Percentiles rank a stretch among this genome's conserved stretches.
These are phyloP conservation scores for Lepiota venenata DNA, from an alignment of 768 basidiomycete genomes.

Conservation along the genomic window DNA sequence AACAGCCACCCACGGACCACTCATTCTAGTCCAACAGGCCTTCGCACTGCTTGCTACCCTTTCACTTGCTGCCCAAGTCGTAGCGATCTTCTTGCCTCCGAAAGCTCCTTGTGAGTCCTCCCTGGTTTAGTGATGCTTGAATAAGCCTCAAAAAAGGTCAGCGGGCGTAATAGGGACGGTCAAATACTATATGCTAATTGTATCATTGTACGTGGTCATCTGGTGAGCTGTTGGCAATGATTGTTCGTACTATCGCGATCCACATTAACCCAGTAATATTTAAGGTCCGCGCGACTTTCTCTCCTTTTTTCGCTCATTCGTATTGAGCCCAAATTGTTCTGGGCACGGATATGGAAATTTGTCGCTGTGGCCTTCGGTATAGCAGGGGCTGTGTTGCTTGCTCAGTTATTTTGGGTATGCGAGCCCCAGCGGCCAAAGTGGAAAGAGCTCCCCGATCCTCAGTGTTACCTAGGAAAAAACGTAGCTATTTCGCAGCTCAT, in stretches of 20 bases:
- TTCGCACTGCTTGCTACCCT: conserved; percentile 28
- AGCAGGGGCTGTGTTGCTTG: conserved; percentile 31
- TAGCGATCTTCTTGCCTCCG: conserved; percentile 23
- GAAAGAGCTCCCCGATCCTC: conserved; percentile 9
- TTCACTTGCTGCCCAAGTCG: conserved; percentile 21
- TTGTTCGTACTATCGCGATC: background rate
- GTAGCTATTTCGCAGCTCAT: conserved; percentile 14
- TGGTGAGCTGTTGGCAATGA: conserved; percentile 31
- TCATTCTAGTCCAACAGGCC: conserved; percentile 14
- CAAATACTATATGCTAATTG: conserved; percentile 32
- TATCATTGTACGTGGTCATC: conserved; percentile 34
- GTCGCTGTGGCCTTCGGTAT: conserved; percentile 28
- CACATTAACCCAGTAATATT: background rate
- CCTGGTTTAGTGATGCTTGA: background rate
- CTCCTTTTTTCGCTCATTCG: conserved; percentile 54
- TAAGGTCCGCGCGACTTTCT: conserved; percentile 44
- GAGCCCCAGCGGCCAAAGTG: conserved; percentile 20
- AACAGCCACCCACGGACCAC: background rate
- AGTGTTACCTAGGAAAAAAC: conserved; percentile 11
- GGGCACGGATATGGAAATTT: conserved; percentile 8
- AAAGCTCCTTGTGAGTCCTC: conserved; percentile 11
- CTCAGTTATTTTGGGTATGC: conserved; percentile 45
- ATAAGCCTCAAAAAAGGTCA: conserved; percentile 2
- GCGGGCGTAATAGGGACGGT: conserved; percentile 14
- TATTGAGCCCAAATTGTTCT: conserved; percentile 30